Base-by-base conservation (phyloP, 108 stramenopile genomes). In the Skeletonema costatum region DNA sequence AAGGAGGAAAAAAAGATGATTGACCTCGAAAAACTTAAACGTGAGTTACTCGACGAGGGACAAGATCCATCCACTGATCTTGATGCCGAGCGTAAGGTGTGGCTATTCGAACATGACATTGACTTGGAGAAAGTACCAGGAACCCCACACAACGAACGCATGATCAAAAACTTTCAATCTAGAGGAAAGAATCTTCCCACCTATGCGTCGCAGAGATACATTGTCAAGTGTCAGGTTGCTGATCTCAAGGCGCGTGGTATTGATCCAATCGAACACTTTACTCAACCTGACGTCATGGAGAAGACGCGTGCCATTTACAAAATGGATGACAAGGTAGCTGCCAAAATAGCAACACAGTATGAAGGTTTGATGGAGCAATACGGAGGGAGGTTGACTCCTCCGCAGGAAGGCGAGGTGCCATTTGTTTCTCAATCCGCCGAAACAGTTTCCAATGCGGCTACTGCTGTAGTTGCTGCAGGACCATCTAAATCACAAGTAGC, bases 261-360 rank as follows among this genome's bases (percentile, higher is more conserved):
- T 8, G 93, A 94, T 70, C 89, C 89, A 29, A 62, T 94, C 46
- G 77, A 78, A 30, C 87, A 90, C 81, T 92, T 94, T 80, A 62
- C 70, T 30, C 46, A 72, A 32, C 60, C 58, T 1, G 81, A 82
- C 2, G 70, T 75, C 11, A 72, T 75, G 44, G 73, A 75, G 29
- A 82, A 82, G 74, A 82, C 81, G 6, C 64, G 81, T 2, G 74
- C 81, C 10, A 71, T 82, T 38, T 82, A 82, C 58, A 82, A 75
- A 62, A 75, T 82, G 81, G 81, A 82, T 21, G 59, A 82, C 56
- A 59, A 67, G 11, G 64, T 82, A 9, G 81, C 81, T 12, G 74
- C 64, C 25, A 71, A 74, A 48, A 71, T 82, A 3, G 72, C 85
- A 14, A 80, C 60, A 17, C 73, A 86, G 41, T 81, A 80, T 77